Evolutionary conservation across 2,329 filamentous ascomycete genomes (phyloP).

Genomic region (Paecilomyces niveus): DNA sequence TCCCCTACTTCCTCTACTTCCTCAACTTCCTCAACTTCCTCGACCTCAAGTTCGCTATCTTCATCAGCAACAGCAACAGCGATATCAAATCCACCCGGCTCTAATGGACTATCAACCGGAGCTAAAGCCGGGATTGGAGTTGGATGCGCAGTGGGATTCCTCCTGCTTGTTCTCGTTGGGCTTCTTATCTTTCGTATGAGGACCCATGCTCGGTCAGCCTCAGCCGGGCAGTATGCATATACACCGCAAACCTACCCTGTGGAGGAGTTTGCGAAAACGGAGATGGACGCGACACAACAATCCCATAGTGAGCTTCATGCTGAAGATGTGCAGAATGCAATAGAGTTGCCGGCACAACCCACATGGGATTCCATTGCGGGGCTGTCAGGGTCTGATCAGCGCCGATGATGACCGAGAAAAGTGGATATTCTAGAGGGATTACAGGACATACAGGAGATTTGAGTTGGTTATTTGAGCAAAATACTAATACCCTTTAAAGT

Average conservation of each 20-base stretch:
- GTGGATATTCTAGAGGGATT: too few species aligned
- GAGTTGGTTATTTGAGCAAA: not conserved
- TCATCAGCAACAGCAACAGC: not conserved
- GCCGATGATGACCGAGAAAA: not conserved
- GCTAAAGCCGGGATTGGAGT: constrained; percentile 1
- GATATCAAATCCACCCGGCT: not conserved
- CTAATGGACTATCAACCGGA: not conserved
- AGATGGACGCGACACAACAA: not conserved
- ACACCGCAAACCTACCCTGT: not conserved
- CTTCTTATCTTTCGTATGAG: not conserved
- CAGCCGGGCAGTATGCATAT: not conserved
- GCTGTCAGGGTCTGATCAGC: not conserved
- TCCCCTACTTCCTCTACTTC: not conserved
- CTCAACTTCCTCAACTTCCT: too few species aligned
- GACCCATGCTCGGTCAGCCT: not conserved
- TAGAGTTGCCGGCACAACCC: not conserved
- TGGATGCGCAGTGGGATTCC: not conserved
- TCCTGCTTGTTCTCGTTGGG: not conserved
- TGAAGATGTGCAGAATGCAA: not conserved
- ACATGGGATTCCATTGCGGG: not conserved
- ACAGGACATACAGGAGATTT: not conserved
- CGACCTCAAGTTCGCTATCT: not conserved
- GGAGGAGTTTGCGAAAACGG: not conserved
- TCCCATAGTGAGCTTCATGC: not conserved
- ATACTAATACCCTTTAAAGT: not conserved